Conservation (phyloP, 192 early-diverging fungal genomes). For the Chytriomyces confervae region DNA sequence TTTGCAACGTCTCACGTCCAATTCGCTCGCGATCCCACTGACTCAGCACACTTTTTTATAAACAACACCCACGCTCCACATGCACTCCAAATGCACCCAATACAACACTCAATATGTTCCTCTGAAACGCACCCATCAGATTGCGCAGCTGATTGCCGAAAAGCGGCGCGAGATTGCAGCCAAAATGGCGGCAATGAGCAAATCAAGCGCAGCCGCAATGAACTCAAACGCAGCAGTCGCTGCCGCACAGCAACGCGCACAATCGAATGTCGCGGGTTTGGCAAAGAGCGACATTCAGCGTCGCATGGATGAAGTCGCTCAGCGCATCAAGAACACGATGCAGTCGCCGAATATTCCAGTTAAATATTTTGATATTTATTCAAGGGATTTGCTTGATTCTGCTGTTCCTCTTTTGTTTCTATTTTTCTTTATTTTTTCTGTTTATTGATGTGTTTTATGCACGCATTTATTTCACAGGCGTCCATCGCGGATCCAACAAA, state of each 20-base stretch:
- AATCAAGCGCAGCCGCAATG: constrained; percentile 37
- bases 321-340: constrained; percentile 22
- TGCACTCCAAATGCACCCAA: too few relatives aligned
- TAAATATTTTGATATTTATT: background rate
- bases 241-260: constrained; percentile 19
- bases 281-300: constrained; percentile 50
- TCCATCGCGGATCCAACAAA: constrained; percentile 31
- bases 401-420: background rate
- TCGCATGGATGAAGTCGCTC: constrained; percentile 41
- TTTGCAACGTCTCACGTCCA: too few relatives aligned
- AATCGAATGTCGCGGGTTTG: background rate
- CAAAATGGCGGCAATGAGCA: constrained; percentile 65
- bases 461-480: constrained; percentile 6
- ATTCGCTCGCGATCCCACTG: too few relatives aligned
- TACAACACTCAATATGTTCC: too few relatives aligned
- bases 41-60: too few relatives aligned
- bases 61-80: too few relatives aligned
- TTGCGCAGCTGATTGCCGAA: constrained; percentile 54
- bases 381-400: background rate
- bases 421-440: background rate
- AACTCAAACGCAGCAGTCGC: background rate
- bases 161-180: constrained; percentile 71
- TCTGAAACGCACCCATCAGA: constrained; percentile 30
- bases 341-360: constrained; percentile 13
- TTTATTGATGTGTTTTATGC: background rate